A percentile compares a stretch with the other conserved stretches of the same genome.
Evolutionary conservation across 176 grass and related monocot species (phyloP).

Genomic region (Puya raimondii): DNA sequence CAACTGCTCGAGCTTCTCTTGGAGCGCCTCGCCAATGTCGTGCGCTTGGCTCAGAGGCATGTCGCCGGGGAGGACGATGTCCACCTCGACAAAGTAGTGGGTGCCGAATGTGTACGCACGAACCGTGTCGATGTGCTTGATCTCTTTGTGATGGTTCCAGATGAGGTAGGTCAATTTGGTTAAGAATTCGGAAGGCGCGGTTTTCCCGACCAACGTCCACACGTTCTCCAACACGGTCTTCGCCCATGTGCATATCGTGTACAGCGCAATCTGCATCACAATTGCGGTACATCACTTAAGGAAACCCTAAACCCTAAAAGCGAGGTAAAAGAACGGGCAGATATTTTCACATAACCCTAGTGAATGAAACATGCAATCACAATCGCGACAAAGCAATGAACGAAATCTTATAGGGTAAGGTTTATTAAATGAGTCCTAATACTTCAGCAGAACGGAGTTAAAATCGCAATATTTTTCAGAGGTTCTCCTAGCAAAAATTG

Average conservation of each 20-base stretch:
- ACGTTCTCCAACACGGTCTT: slow-evolving; percentile 80
- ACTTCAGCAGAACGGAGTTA: too few species aligned
- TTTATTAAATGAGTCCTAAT: not conserved
- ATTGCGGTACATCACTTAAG: not conserved
- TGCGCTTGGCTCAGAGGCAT: slow-evolving; percentile 67
- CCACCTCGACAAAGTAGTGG: slow-evolving; percentile 83
- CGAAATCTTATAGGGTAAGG: not conserved
- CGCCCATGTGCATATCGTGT: slow-evolving; percentile 73
- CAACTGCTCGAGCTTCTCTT: slow-evolving; percentile 82
- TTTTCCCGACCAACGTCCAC: slow-evolving; percentile 52
- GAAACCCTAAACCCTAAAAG: too few species aligned
- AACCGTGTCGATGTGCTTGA: slow-evolving; percentile 73
- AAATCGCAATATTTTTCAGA: too few species aligned
- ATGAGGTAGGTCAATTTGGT: slow-evolving; percentile 88
- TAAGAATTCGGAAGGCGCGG: slow-evolving; percentile 65
- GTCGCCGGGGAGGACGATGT: slow-evolving; percentile 56
- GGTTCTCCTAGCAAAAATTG: too few species aligned
- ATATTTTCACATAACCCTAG: too few species aligned
- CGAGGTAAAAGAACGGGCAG: too few species aligned
- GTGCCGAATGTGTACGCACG: slow-evolving; percentile 71
- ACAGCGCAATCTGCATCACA: slow-evolving; percentile 54
- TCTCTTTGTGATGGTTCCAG: slow-evolving; percentile 72
- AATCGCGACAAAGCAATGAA: too few species aligned
- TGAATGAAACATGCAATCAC: too few species aligned
- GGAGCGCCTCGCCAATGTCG: slow-evolving; percentile 69